These are phyloP conservation scores for Scutellaria barbata DNA, from an alignment of 257 asterid species.

Conservation along the genomic window DNA sequence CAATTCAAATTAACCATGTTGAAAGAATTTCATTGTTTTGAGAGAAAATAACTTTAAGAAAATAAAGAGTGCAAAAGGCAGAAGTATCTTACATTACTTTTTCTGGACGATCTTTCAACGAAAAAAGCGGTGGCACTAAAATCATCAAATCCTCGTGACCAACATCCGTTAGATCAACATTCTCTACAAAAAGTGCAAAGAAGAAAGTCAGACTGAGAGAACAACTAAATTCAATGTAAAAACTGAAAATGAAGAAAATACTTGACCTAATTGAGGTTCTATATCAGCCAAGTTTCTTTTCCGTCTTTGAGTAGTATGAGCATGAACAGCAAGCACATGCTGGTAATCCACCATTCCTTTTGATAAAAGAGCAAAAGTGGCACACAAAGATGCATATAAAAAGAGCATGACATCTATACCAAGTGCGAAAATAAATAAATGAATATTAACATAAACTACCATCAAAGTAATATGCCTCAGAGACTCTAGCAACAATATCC, in stretches of 20 bases:
- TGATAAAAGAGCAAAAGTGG: constrained; percentile 34
- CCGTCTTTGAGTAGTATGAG: constrained; percentile 63
- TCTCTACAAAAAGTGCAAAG: constrained; percentile 44
- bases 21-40: constrained; percentile 2
- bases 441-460: constrained; percentile 47
- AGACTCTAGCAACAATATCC: constrained; percentile 67
- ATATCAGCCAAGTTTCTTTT: constrained; percentile 79
- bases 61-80: constrained; percentile 21
- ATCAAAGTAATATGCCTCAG: constrained; percentile 79
- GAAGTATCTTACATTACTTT: constrained; percentile 65
- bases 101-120: constrained; percentile 75
- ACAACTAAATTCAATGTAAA: constrained; percentile 20
- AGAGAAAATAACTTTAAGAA: constrained; percentile 5
- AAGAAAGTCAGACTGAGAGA: constrained; percentile 36
- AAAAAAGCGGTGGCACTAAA: constrained; percentile 79
- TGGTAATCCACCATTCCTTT: constrained; percentile 96
- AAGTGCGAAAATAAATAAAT: constrained; percentile 28
- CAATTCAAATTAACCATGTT: background rate
- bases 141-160: constrained; percentile 86
- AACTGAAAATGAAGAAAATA: constrained; percentile 34
- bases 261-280: constrained; percentile 65
- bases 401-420: background rate
- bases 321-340: constrained; percentile 90
- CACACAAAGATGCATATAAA: constrained; percentile 27
- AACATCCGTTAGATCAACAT: constrained; percentile 64